Evolutionary conservation across 345 rosid species (phyloP), one percentile per base, ranked within the genome.

Genomic region (Arabidopsis suecica): DNA sequence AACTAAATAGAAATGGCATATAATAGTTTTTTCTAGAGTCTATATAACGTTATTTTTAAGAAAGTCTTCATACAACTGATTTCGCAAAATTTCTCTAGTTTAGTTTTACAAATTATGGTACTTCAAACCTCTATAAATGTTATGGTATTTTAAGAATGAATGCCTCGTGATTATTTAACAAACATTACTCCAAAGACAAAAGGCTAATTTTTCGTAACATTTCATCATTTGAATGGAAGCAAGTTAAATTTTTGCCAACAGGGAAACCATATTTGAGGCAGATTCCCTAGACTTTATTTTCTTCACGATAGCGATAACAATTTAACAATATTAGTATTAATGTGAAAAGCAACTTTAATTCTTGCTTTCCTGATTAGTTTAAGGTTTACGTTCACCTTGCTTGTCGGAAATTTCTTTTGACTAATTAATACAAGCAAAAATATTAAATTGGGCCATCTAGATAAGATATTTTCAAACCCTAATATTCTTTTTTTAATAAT

Each of bases 361-460:
- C 48, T 71, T 64, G 68, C 41, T 71, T 78, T 50, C 65, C 36
- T 58, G 77, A 78, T 78, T 78, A 71, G 48, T 78, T 71, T 71
- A 71, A 65, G 81, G 73, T 71, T 77, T 38, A 42, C 47, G 49
- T 71, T 65, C 68, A 65, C 81, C 77, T 78, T 71, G 72, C 77
- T 78, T 78, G 77, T 78, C 49, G 72, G 81, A 78, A 3, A 57
- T 78, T 50, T 78, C 57, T 65, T 78, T 78, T 65, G 77, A 66
- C 81, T 71, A 71, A 57, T 71, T 47, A 13, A 71, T 58, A 65
- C 48, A 37, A 25, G 13, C 1, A 44, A 57, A 3, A 65, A 23
- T 22, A 9, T 6, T 6, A 64, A 20, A 38, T 71, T 50, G 34
- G 41, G 81, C 33, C 62, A 71, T 23, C 56, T 65, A 44, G 30